Evolutionary conservation across 192 early-diverging fungal species (phyloP), one percentile per base, ranked within the genome.

Genomic region (Rhizophagus clarus): DNA sequence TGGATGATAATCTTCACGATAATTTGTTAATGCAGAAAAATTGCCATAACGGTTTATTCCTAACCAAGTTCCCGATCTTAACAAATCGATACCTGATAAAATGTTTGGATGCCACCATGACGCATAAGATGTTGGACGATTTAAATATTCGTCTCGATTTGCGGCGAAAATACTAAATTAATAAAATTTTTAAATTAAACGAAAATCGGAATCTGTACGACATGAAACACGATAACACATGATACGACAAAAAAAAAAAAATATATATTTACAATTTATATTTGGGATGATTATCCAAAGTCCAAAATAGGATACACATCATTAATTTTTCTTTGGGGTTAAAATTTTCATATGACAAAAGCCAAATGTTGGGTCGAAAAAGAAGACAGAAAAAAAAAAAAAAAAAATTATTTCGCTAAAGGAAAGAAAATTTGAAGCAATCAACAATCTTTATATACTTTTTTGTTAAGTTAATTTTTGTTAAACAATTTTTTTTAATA

Each of bases 301-400:
- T 73, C 86, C 86, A 87, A 66, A 87, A 85, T 78, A 87, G 61
- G 61, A 81, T 85, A 76, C 86, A 87, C 86, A 87, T 87, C 31
- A 42, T 62, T 62, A 37, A 29, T 60, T 29, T 74, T 24, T 60
- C 24, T 72, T 32, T 72, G 31, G 24, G 34, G 34, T 31, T 26
- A 24, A 31, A 37, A 51, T 47, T 70, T n/a, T n/a, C 11, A 70
- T 34, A 42, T n/a, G 20, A 40, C 10, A 70, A 32, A 40, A 70
- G 20, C 20, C 20, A 24, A 26, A 73, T 28, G 28, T 42, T 73
- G 34, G 22, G 31, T 73, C 8, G 4, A 24, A 73, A 29, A 28
- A 12, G 2, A 8, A 42, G 0, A 42, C 0, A 10, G 10, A 3
- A 34, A 34, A 4, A 34, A 34, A 34, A 2, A 34, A 34, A 34